These are phyloP conservation scores for Arctostaphylos glauca DNA, from an alignment of 148 eudicot species.

Conservation along the genomic window DNA sequence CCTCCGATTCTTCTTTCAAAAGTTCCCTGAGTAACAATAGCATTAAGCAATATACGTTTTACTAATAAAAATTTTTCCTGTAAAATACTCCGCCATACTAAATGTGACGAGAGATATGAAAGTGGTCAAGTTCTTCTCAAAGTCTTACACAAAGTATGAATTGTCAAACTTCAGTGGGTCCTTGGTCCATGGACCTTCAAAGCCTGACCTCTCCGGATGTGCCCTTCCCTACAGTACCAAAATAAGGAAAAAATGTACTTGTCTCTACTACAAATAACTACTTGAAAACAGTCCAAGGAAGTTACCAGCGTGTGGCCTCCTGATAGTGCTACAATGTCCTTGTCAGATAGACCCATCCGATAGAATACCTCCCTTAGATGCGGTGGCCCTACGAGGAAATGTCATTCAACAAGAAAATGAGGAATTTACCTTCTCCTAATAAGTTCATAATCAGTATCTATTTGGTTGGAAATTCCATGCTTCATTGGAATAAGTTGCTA, in stretches of 20 bases:
- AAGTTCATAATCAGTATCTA: not conserved
- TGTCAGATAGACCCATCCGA: conserved; percentile 81
- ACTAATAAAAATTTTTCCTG: no score
- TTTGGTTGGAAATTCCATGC: not conserved
- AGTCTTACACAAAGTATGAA: conserved; percentile 70
- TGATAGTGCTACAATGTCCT: conserved; percentile 85
- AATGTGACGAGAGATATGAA: not conserved
- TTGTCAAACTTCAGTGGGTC: conserved; percentile 87
- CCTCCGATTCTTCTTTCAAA: conserved; percentile 51
- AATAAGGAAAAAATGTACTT: conserved; percentile 9
- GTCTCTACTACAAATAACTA: not conserved
- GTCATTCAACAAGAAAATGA: not conserved
- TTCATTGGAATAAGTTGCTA: not conserved
- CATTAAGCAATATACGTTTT: not conserved
- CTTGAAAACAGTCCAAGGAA: conserved; percentile 3
- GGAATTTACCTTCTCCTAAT: not conserved
- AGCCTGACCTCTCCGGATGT: conserved; percentile 79
- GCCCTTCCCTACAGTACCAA: conserved; percentile 65
- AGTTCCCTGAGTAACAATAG: conserved; percentile 55
- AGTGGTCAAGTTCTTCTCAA: not conserved
- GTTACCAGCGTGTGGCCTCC: conserved; percentile 89
- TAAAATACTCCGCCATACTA: not conserved
- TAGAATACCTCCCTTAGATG: conserved; percentile 71
- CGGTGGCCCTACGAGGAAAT: conserved; percentile 43
- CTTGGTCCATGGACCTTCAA: conserved; percentile 78